Evolutionary conservation across 1,139 yeast genomes (phyloP), one percentile per base, ranked within the genome.

Genomic region (Petasospora fabianii): DNA sequence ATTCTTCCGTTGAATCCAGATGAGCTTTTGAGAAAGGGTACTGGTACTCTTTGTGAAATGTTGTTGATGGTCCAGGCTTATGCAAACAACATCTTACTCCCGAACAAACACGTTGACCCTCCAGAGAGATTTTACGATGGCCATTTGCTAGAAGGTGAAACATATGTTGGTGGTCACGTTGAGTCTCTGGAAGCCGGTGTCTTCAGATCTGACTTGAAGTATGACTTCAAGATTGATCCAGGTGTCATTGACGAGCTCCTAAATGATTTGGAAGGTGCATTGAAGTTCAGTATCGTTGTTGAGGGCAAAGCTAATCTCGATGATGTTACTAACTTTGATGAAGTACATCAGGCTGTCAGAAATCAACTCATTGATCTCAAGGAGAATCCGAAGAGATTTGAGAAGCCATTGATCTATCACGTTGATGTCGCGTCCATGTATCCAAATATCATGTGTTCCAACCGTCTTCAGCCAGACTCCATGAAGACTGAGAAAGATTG

Each of bases 381-480:
- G 46, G 61, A 69, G 3, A 71, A 72, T 26, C 92, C 95, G 1
- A 67, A 67, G 27, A 68, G 97, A 50, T 61, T 64, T 10, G 98
- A 92, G 55, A 68, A 68, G 8, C 99, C 99, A 0, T 69, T 86
- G 28, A 94, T 94, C 49, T 94, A 94, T 56, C 99, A 94, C 60
- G 96, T 94, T 30, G 99, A 94, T 68, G 99, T 94, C 39, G 97
- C 99, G 0, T 92, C 98, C 0, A 94, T 94, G 99, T 94, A 94
- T 57, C 99, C 99, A 4, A 92, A 94, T 59, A 94, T 94, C 56
- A 94, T 94, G 97, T 87, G 96, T 4, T 85, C 98, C 0, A 94
- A 94, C 63, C 78, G 99, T 57, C 69, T 94, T 39, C 99, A 94
- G 60, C 99, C 99, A 0, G 99, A 94, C 62, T 90, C 98, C 1